Base-by-base conservation (phyloP, 371 early-diverging fungal species). In the Mucor indicus region DNA sequence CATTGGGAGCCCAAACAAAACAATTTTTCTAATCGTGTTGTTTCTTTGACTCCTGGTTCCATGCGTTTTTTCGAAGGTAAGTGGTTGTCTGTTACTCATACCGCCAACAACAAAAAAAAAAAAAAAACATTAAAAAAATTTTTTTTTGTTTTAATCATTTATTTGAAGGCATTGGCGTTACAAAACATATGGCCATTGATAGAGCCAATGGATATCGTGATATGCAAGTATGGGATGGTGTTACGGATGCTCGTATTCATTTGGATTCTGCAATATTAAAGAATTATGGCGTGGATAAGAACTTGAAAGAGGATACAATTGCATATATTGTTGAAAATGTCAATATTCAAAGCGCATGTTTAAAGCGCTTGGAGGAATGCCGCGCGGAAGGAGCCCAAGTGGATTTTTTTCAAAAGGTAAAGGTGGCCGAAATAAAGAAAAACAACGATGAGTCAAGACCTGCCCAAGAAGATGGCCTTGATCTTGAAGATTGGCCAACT, bases 151-250 rank as follows among this genome's bases (percentile, higher is more conserved):
- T 27, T 7, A 7, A 27, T 27, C 29, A 27, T 27, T 27, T 27
- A 27, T 27, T 27, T 27, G 5, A 27, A 80, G 85, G 67, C 15
- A 72, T 86, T 37, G 88, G 84, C 4, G 80, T 79, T 3, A 81
- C 87, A 77, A 62, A 83, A 1, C 73, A 74, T 32, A 46, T 91
- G 57, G 63, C 67, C 15, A 42, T 44, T 0, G 64, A 67, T 2
- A 72, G 89, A 19, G 60, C 73, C 13, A 65, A 74, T 17, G 79
- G 83, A 4, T 88, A 82, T 49, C 54, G 74, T 13, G 66, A 75
- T 23, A 85, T 86, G 81, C 62, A 75, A 37, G 90, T 91, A 4
- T 91, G 89, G 90, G 91, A 91, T 67, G 89, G 84, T 15, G 65
- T 83, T 4, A 81, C 83, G 27, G 70, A 69, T 11, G 90, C 88